Evolutionary conservation across 345 rosid species (phyloP).

Genomic region (Aegle marmelos): DNA sequence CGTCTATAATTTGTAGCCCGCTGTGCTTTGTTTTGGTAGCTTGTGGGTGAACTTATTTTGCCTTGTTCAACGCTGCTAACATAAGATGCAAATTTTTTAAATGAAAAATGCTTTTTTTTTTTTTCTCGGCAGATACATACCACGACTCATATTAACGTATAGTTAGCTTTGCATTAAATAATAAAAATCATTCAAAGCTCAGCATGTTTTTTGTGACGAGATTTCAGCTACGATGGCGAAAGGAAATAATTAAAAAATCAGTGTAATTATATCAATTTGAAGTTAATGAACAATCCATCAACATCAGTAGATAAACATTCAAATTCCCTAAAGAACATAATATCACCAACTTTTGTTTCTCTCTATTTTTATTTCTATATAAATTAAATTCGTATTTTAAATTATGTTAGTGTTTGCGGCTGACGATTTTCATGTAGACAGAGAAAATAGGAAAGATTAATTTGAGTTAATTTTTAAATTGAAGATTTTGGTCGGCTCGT

Average conservation of each 20-base stretch:
- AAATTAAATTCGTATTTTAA: too few species aligned
- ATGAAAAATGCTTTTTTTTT: not conserved
- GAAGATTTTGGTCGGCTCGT: not conserved
- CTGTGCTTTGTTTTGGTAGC: not conserved
- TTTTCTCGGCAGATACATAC: not conserved
- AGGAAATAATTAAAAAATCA: not conserved
- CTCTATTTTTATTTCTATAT: not conserved
- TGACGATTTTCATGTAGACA: too few species aligned
- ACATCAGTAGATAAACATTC: not conserved
- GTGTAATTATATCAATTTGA: too few species aligned
- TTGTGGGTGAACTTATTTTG: not conserved
- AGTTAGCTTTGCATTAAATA: not conserved
- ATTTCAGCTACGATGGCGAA: not conserved
- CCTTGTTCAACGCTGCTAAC: not conserved
- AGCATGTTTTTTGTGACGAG: not conserved
- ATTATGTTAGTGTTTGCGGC: too few species aligned
- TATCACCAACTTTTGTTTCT: not conserved
- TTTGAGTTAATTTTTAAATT: not conserved
- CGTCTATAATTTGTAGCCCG: not conserved
- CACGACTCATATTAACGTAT: too few species aligned
- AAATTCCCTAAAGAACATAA: not conserved
- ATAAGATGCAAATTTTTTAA: not conserved
- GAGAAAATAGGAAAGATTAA: not conserved
- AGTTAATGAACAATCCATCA: not conserved
- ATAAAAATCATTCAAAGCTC: not conserved